phyloP scores from a whole-genome alignment of 78 protist species.

The Chrysochromulina tobinii region DNA sequence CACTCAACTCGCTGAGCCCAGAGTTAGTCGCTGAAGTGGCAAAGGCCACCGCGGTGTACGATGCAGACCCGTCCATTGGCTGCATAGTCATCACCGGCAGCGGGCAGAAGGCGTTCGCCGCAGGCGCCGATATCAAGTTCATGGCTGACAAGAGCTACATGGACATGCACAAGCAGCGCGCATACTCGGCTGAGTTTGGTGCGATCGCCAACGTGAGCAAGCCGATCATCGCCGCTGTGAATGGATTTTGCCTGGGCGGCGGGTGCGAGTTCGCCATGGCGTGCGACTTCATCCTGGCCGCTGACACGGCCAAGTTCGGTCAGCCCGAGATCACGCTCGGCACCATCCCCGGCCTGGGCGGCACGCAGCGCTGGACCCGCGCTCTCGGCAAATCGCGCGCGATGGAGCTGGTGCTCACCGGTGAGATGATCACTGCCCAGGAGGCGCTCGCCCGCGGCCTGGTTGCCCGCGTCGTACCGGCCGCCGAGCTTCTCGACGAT shows the following conservation, averaged over 20 bases:
- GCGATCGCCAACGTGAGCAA: conserved; percentile 45
- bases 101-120: conserved; percentile 91
- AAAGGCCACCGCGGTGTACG: conserved; percentile 56
- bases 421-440: conserved; percentile 1
- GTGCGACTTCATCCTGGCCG: conserved; percentile 82
- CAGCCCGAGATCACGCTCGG: conserved; percentile 90
- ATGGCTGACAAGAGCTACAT: conserved; percentile 69
- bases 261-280: conserved; percentile 91
- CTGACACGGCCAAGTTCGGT: conserved; percentile 3
- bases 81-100: conserved; percentile 88
- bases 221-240: conserved; percentile 96
- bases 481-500: conserved; percentile 55
- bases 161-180: too few relatives aligned
- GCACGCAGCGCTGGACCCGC: conserved; percentile 91
- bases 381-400: conserved; percentile 94
- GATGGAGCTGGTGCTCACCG: conserved; percentile 92
- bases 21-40: conserved; percentile 72
- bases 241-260: conserved; percentile 96
- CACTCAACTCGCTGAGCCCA: conserved; percentile 89
- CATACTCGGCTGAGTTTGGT: too few relatives aligned
- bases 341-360: conserved; percentile 97
- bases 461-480: conserved; percentile 79
- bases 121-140: conserved; percentile 97
- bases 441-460: conserved; percentile 60
- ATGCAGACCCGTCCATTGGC: conserved; percentile 72